Conservation (phyloP, 805 yeast genomes). For the Sugiyamaella valdiviana region DNA sequence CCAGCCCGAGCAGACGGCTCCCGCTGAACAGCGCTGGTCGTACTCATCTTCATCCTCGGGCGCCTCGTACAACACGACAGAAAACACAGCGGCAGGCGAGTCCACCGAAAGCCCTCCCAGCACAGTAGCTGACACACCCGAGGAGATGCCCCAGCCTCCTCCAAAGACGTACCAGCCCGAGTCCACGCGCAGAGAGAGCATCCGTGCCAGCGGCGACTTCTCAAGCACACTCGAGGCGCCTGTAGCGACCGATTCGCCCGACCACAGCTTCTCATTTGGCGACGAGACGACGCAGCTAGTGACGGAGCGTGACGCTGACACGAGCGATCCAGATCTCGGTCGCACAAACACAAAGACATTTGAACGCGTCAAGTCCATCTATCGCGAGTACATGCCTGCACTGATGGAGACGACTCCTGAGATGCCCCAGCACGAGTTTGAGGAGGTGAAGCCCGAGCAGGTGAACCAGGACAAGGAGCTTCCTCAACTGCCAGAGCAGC, state of each 20-base stretch:
- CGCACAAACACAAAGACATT: conserved; percentile 22
- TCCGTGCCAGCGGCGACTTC: background rate
- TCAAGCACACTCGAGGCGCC: background rate
- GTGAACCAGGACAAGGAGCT: background rate
- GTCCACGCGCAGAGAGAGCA: background rate
- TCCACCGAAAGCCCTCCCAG: conserved; percentile 8
- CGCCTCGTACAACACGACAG: background rate
- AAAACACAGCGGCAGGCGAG: background rate
- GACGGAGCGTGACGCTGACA: background rate
- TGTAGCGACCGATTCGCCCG: background rate
- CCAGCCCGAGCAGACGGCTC: background rate
- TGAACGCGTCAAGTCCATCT: conserved; percentile 25
- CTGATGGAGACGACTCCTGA: conserved; percentile 9
- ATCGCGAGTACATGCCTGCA: conserved; percentile 24
- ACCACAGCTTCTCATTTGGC: conserved; percentile 7
- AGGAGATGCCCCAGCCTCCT: background rate
- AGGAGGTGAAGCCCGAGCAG: background rate
- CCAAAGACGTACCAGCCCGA: background rate
- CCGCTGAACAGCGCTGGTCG: background rate
- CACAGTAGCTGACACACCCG: conserved; percentile 1
- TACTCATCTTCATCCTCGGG: background rate
- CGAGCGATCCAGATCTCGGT: conserved; percentile 6
- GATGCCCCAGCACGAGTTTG: background rate
- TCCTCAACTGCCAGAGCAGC: background rate
- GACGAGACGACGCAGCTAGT: background rate